Base-by-base conservation (phyloP, 345 rosid genomes). In the Eucalyptus cloeziana region DNA sequence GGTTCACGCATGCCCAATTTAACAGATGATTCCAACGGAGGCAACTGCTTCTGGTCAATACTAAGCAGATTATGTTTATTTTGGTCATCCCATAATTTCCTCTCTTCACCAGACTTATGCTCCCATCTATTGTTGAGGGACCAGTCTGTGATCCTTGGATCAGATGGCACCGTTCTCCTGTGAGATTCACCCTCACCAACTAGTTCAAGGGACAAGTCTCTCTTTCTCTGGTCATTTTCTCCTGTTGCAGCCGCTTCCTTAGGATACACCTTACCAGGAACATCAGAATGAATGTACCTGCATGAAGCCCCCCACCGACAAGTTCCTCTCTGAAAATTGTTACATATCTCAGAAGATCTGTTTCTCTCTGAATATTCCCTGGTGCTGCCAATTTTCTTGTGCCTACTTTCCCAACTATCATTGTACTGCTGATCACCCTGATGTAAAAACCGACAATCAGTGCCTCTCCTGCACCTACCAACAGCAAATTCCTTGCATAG, bases 221-320 rank as follows among this genome's bases (percentile, higher is more conserved):
- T 85, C 87, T 89, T 91, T 51, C 79, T 92, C 90, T 89, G 89
- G 86, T 90, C 91, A 14, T 90, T 92, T 79, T 90, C 92, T 49
- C 88, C 91, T 80, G 87, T 58, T 52, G 90, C 94, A 88, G 92
- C 90, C 88, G 90, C 89, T 71, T 91, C 95, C 43, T 52, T 89
- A 44, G 49, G 80, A 81, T 83, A 86, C 62, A 51, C 44, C 86
- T 51, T 94, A 44, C 94, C 96, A 85, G 96, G 98, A 91, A 91
- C 94, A 89, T 87, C 86, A 91, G n/a, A 90, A 86, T 98, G 99
- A 89, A 95, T 93, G 91, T 95, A 98, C 92, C 97, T 94, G 92
- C 99, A 98, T 90, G 91, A 88, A 47, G 92, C 93, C 27, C 98
- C 98, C 90, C 94, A 95, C 89, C 97, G 96, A 93, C 99, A 98